Conservation (phyloP, 2,329 filamentous ascomycete species). For the Hypoxylon sp. region DNA sequence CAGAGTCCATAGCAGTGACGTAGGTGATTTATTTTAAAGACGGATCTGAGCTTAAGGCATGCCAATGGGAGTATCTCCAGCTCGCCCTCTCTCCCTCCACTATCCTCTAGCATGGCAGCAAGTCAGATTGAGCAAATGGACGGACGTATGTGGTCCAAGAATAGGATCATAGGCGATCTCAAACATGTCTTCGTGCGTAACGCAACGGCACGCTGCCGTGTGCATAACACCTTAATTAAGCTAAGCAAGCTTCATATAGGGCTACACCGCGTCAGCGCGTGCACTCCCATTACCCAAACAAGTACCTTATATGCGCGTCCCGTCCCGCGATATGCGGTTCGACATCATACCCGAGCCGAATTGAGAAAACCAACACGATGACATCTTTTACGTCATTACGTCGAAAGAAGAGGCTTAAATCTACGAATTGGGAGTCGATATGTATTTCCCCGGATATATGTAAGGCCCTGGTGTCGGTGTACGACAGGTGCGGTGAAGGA, state of each 20-base stretch:
- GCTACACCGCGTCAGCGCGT: not conserved
- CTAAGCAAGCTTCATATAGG: not conserved
- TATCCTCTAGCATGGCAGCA: not conserved
- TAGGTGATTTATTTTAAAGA: not conserved
- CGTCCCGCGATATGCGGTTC: not conserved
- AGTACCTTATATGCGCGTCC: not conserved
- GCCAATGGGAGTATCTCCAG: not conserved
- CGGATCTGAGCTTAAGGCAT: not conserved
- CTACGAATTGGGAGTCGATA: no score
- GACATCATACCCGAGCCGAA: slow-evolving; percentile 1
- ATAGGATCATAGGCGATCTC: not conserved
- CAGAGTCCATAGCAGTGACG: slow-evolving; percentile 6
- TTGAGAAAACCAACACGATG: not conserved
- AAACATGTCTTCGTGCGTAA: not conserved
- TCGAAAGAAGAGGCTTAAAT: slow-evolving; percentile 1
- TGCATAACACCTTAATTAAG: not conserved
- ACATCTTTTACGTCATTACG: slow-evolving; percentile 11
- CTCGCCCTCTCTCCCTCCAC: not conserved
- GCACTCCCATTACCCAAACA: not conserved
- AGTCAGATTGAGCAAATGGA: not conserved
- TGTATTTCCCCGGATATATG: no score
- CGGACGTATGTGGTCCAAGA: not conserved
- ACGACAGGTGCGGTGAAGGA: slow-evolving; percentile 22
- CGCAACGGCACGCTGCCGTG: not conserved
- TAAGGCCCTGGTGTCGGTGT: slow-evolving; percentile 14